phyloP scores from a whole-genome alignment of 2,329 filamentous ascomycete species.

The Plenodomus tracheiphilus region DNA sequence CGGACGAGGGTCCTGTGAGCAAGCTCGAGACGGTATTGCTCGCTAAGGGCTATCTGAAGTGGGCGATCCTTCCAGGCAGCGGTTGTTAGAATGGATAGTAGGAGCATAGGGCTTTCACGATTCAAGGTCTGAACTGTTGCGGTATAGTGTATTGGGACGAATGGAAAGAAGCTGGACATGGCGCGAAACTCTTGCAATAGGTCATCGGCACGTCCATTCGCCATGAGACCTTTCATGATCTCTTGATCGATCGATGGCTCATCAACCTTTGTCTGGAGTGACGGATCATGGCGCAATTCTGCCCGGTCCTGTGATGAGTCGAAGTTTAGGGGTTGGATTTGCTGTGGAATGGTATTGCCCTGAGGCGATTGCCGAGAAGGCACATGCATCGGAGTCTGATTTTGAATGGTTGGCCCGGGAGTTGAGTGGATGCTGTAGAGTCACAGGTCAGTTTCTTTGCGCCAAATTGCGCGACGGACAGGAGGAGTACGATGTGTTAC shows the following conservation, averaged over 20 bases:
- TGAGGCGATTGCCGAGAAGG: too few relatives aligned
- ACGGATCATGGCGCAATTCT: not conserved
- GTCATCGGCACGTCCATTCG: slow-evolving; percentile 19
- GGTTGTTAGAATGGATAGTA: slow-evolving; percentile 21
- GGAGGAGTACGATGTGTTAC: not conserved
- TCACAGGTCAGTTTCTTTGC: too few relatives aligned
- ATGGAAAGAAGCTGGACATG: slow-evolving; percentile 25
- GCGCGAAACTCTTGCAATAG: slow-evolving; percentile 19
- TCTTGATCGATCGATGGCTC: slow-evolving; percentile 17
- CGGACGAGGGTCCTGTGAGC: slow-evolving; percentile 23
- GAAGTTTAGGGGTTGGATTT: not conserved
- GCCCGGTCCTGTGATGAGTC: not conserved
- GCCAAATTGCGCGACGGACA: too few relatives aligned
- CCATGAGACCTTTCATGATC: slow-evolving; percentile 11
- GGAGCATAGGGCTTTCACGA: slow-evolving; percentile 22
- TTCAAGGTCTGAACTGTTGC: slow-evolving; percentile 11
- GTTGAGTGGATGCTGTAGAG: too few relatives aligned
- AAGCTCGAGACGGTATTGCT: slow-evolving; percentile 20
- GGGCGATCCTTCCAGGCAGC: slow-evolving; percentile 21
- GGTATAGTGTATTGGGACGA: slow-evolving; percentile 16
- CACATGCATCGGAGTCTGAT: too few relatives aligned
- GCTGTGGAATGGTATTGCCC: not conserved
- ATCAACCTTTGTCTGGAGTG: not conserved
- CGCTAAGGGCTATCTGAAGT: slow-evolving; percentile 17
- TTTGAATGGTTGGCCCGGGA: too few relatives aligned